Evolutionary conservation across 2,329 filamentous ascomycete species (phyloP).

Genomic region (Neonectria magnoliae): DNA sequence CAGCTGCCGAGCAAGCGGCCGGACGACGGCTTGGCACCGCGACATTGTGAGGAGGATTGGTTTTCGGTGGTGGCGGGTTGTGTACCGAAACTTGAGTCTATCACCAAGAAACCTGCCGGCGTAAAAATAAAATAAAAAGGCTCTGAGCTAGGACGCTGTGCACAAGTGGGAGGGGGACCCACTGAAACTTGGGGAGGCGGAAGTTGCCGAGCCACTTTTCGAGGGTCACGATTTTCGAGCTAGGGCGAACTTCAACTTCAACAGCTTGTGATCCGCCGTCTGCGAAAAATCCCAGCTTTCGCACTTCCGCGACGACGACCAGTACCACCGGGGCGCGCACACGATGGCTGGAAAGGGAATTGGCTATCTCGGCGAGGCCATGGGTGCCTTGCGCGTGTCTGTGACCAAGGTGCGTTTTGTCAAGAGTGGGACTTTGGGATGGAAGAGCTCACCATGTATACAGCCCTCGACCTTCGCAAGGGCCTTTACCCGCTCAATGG

Average conservation of each 20-base stretch:
- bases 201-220: slow-evolving; percentile 42
- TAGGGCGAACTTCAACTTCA: slow-evolving; percentile 12
- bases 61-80: neutral
- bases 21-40: slow-evolving; percentile 66
- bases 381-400: slow-evolving; percentile 60
- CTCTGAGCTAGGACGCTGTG: slow-evolving; percentile 34
- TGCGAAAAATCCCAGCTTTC: neutral
- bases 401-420: slow-evolving; percentile 48
- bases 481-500: slow-evolving; percentile 64
- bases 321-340: slow-evolving; percentile 10
- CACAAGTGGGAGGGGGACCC: neutral
- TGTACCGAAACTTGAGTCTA: neutral
- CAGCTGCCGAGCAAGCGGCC: slow-evolving; percentile 66
- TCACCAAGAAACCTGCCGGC: slow-evolving; percentile 14
- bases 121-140: slow-evolving; percentile 49
- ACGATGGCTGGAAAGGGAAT: slow-evolving; percentile 60
- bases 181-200: slow-evolving; percentile 27
- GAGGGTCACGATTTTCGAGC: slow-evolving; percentile 42
- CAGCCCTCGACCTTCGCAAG: slow-evolving; percentile 50
- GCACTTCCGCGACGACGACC: slow-evolving; percentile 16
- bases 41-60: slow-evolving; percentile 58
- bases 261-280: neutral
- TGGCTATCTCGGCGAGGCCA: slow-evolving; percentile 63
- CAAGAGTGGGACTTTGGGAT: neutral
- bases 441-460: slow-evolving; percentile 19